A percentile compares a stretch with the other conserved stretches of the same genome.
phyloP scores from a whole-genome alignment of 192 early-diverging fungal species.

The Umbelopsis isabellina region DNA sequence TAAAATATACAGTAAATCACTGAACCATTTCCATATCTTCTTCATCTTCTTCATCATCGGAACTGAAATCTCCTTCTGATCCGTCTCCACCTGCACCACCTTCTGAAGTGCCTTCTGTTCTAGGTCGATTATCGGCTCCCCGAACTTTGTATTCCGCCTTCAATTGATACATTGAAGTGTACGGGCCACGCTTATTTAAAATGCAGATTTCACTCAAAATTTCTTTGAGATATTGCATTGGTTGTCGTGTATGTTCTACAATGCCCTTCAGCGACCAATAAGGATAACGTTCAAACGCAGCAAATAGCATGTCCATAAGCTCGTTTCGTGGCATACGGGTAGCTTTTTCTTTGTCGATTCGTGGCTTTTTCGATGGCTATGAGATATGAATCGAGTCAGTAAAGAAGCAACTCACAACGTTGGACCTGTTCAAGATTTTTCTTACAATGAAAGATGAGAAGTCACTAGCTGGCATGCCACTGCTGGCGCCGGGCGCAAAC shows the following conservation, averaged over 20 bases:
- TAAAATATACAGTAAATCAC: not conserved
- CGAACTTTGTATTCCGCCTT: constrained; percentile 80
- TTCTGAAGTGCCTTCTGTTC: constrained; percentile 33
- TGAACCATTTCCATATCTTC: constrained; percentile 42
- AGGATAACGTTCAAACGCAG: constrained; percentile 74
- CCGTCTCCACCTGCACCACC: constrained; percentile 30
- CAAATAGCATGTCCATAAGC: constrained; percentile 84
- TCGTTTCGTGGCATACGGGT: constrained; percentile 86
- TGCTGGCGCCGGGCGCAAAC: constrained; percentile 46
- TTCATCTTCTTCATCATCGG: constrained; percentile 47
- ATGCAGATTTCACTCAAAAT: constrained; percentile 78
- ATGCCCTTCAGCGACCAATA: constrained; percentile 89
- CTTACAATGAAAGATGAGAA: constrained; percentile 38
- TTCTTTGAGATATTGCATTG: constrained; percentile 81
- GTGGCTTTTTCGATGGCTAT: constrained; percentile 36
- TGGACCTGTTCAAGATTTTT: no score
- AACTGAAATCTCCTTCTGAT: constrained; percentile 27
- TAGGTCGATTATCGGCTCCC: constrained; percentile 31
- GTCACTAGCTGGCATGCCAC: constrained; percentile 33
- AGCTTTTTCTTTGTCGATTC: constrained; percentile 64
- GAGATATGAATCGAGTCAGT: not conserved
- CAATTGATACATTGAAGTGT: constrained; percentile 79
- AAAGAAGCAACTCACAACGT: no score
- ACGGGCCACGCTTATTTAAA: constrained; percentile 83
- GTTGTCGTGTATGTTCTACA: constrained; percentile 81